Base-by-base conservation (phyloP, 768 basidiomycete genomes). In the Lactarius psammicola region DNA sequence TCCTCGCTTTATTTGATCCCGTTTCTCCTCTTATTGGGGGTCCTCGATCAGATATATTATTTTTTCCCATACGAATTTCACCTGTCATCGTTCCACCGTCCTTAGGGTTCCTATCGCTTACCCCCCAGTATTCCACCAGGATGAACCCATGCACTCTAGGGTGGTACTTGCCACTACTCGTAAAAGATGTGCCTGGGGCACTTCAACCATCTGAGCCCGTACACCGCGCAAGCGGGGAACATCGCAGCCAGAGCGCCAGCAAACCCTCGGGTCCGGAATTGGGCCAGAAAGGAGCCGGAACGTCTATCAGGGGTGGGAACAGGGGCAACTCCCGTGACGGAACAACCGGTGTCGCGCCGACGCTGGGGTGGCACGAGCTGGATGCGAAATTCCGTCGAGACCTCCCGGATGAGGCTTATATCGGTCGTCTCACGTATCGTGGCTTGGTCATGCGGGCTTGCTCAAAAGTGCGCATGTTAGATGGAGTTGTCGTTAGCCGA, bases 91-190 rank as follows among this genome's bases (percentile, higher is more conserved):
- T 17, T 34, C 38, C 56, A 62, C 11, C 5, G 38, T 53, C 58
- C 26, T 36, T 40, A 38, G 46, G 3, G 28, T 15, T 49, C 23
- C 64, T 68, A 66, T 58, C 36, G 56, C 59, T 69, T 49, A 53
- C 56, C 11, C 54, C 58, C 59, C 36, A 20, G 36, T 56, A 5
- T 63, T 55, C 10, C 49, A 64, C 56, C 71, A 85, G 88, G 76
- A 97, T 98, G 94, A 99, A 99, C 74, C 95, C 97, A 61, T 94
- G 91, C 70, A 98, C 95, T 23, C 86, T 98, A 13, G 92, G 92
- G 7, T 96, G 94, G 90, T 98, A 99, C 76, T 82, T 97, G 38
- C 94, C 97, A 28, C 78, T 98, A 65, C 81, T 95, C 59, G 86
- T 91, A 64, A 80, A 83, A 70, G 86, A 87, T 71, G 79, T 84